These are phyloP conservation scores for Penicillium sp. DNA, from an alignment of 2,329 filamentous ascomycete genomes.

Conservation along the genomic window DNA sequence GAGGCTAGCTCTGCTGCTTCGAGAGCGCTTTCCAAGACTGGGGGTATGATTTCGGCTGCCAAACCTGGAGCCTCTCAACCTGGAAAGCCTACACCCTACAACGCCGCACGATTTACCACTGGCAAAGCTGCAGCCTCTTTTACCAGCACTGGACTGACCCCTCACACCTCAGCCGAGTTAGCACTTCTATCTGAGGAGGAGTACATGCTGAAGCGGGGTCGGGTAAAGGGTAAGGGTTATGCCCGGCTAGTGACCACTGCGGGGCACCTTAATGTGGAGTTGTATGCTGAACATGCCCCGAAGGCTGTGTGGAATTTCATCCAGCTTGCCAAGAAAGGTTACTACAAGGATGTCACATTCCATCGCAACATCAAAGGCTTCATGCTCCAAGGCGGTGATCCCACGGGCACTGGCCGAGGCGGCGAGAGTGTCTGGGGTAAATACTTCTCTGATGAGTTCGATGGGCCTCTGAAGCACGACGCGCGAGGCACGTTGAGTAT, in stretches of 20 bases:
- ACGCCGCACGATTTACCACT: conserved; percentile 86
- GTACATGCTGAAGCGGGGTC: conserved; percentile 89
- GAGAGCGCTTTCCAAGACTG: conserved; percentile 28
- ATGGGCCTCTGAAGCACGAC: conserved; percentile 83
- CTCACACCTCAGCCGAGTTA: conserved; percentile 82
- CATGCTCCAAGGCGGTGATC: conserved; percentile 97
- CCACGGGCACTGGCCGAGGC: conserved; percentile 87
- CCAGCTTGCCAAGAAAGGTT: conserved; percentile 80
- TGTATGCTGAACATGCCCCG: conserved; percentile 87
- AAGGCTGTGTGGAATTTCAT: conserved; percentile 98
- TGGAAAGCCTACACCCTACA: conserved; percentile 61
- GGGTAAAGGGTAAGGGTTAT: conserved; percentile 88
- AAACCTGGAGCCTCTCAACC: conserved; percentile 27
- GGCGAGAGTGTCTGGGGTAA: conserved; percentile 91
- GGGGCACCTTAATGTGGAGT: conserved; percentile 82
- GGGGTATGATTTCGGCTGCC: conserved; percentile 3
- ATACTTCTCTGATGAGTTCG: conserved; percentile 90
- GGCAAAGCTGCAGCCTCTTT: conserved; percentile 90
- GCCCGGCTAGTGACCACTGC: conserved; percentile 83
- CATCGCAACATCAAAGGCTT: conserved; percentile 94
- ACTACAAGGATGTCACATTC: conserved; percentile 81
- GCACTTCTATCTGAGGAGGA: conserved; percentile 90
- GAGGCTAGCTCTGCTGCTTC: conserved; percentile 56
- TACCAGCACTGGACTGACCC: conserved; percentile 90
- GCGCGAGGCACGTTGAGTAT: conserved; percentile 79